Evolutionary conservation across 768 basidiomycete species (phyloP), one percentile per base, ranked within the genome.

Genomic region (Kondoa malvinella): DNA sequence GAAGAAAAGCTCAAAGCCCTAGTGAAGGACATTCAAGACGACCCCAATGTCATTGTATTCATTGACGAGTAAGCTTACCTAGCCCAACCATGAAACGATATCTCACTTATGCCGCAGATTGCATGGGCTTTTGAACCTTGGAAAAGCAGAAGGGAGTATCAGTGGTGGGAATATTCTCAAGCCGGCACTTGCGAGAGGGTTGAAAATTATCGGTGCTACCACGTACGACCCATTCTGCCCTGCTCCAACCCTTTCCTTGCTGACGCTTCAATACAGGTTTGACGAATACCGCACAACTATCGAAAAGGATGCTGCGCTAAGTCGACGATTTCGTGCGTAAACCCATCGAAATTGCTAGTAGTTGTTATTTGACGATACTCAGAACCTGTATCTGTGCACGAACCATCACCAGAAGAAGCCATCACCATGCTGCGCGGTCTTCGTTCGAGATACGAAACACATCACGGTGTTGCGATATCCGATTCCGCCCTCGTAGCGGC

Each of bases 381-480:
- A 50, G 40, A 68, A 62, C 90, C 94, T 75, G 89, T 96, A 56
- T 75, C 92, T 27, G 84, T 96, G 67, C 90, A 89, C 71, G 92
- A 95, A 75, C 92, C 92, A 0, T 79, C 80, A 17, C 90, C 94
- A 0, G 77, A 85, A 1, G 2, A 92, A 71, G 88, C 92, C 0
- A 88, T 95, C 78, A 87, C 83, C 72, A 96, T 96, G 70, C 81
- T 97, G 50, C 86, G 92, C 72, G 92, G 92, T 68, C 88, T 96
- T 74, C 81, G 88, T 40, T 89, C 92, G 74, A 90, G 90, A 76
- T 92, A 94, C 74, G 87, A 89, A 76, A 88, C 92, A 0, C 87
- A 90, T 74, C 89, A 92, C 70, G 91, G 90, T 71, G 92, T 95
- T 57, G 82, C 88, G 66, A 92, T 97, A 72, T 81, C 85, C 70